phyloP scores from a whole-genome alignment of 2,329 filamentous ascomycete genomes.

The Purpureocillium lavendulum region DNA sequence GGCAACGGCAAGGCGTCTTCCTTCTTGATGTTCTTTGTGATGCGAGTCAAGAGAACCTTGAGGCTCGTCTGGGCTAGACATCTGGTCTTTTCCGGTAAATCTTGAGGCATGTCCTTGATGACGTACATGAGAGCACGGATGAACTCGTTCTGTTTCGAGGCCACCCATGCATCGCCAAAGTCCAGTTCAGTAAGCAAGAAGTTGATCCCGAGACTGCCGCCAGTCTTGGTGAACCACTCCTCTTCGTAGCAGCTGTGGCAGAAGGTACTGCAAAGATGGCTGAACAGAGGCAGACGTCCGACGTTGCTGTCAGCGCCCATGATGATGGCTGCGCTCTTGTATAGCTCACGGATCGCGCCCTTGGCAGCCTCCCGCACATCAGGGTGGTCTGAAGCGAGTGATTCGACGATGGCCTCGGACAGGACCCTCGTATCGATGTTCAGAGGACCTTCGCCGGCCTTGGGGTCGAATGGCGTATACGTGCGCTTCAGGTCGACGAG shows the following conservation, averaged over 20 bases:
- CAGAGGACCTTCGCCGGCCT: conserved; percentile 77
- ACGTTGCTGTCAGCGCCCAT: conserved; percentile 68
- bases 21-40: conserved; percentile 71
- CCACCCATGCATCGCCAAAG: conserved; percentile 76
- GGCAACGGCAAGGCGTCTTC: conserved; percentile 49
- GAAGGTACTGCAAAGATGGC: conserved; percentile 72
- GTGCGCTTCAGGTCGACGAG: conserved; percentile 71
- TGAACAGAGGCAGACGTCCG: conserved; percentile 75
- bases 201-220: conserved; percentile 83
- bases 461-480: conserved; percentile 73
- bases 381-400: conserved; percentile 74
- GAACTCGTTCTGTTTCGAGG: conserved; percentile 76
- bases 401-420: conserved; percentile 84
- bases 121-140: conserved; percentile 90
- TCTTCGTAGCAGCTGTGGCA: conserved; percentile 95
- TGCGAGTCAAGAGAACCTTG: conserved; percentile 67
- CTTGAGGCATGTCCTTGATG: conserved; percentile 94
- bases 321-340: conserved; percentile 67
- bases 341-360: conserved; percentile 67
- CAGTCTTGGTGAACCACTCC: conserved; percentile 97
- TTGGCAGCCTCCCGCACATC: conserved; percentile 78
- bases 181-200: conserved; percentile 79
- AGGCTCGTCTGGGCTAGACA: conserved; percentile 76
- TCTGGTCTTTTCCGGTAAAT: conserved; percentile 84
- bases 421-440: conserved; percentile 81